These are phyloP conservation scores for Bolboschoenus planiculmis DNA, from an alignment of 176 grass and related monocot genomes.

Conservation along the genomic window DNA sequence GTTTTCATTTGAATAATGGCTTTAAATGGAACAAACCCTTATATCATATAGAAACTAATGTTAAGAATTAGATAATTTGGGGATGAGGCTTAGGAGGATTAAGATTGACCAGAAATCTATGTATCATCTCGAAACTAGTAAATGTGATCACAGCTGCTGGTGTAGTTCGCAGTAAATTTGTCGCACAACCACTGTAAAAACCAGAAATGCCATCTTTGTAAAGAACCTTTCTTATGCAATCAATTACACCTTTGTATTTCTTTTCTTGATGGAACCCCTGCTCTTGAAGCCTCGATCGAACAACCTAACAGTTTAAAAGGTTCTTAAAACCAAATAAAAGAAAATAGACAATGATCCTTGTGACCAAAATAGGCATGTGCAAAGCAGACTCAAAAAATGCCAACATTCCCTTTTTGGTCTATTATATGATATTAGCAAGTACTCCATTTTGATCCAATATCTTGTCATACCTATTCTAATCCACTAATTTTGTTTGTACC, in stretches of 20 bases:
- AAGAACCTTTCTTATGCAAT: conserved; percentile 78
- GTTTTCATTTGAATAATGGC: neutral
- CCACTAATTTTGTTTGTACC: neutral
- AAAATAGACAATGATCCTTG: neutral
- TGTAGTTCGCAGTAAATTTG: conserved; percentile 84
- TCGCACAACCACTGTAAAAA: conserved; percentile 88
- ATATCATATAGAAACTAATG: neutral
- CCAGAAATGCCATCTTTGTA: conserved; percentile 61
- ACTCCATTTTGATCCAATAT: neutral
- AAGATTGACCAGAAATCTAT: conserved; percentile 55
- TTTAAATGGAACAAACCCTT: neutral
- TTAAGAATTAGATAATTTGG: conserved; percentile 40
- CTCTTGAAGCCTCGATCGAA: conserved; percentile 87
- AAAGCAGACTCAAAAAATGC: neutral
- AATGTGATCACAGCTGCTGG: conserved; percentile 97
- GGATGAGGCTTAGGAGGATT: conserved; percentile 42
- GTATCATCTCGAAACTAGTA: conserved; percentile 98
- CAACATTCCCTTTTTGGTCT: neutral
- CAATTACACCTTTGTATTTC: conserved; percentile 65
- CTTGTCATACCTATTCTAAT: neutral
- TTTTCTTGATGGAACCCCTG: conserved; percentile 53
- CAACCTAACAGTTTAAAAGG: conserved; percentile 44
- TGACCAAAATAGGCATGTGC: neutral
- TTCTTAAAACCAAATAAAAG: neutral
- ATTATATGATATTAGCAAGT: neutral